Conservation (phyloP, 495 filamentous ascomycete genomes). For the Clavariopsis aquatica region DNA sequence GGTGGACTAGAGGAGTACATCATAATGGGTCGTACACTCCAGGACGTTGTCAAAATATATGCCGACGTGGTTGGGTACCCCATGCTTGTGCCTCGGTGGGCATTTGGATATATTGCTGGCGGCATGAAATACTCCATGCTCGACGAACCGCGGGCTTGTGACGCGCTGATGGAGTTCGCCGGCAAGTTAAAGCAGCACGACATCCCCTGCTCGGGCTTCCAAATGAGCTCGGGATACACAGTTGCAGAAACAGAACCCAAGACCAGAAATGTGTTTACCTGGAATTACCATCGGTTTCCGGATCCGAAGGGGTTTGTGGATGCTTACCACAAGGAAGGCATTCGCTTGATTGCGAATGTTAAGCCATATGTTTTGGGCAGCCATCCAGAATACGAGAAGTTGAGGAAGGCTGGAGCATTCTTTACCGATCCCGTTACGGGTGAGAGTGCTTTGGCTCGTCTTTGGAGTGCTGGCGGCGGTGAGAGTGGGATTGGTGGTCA, state of each 20-base stretch:
- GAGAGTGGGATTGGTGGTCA: constrained; percentile 69
- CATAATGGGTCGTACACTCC: constrained; percentile 63
- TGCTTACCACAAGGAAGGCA: constrained; percentile 61
- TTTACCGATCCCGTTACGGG: constrained; percentile 60
- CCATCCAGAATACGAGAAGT: constrained; percentile 62
- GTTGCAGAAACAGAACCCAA: constrained; percentile 66
- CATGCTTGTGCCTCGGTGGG: constrained; percentile 64
- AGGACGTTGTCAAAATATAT: constrained; percentile 64
- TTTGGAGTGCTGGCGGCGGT: constrained; percentile 69
- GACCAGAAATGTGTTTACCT: constrained; percentile 70
- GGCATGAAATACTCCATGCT: constrained; percentile 71
- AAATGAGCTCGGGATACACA: constrained; percentile 71
- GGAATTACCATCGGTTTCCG: constrained; percentile 67
- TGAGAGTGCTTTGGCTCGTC: constrained; percentile 56
- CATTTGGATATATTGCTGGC: constrained; percentile 68
- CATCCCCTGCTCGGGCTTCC: constrained; percentile 71
- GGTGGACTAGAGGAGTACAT: constrained; percentile 71
- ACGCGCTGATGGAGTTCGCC: constrained; percentile 61
- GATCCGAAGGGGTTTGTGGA: constrained; percentile 62
- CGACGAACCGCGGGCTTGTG: constrained; percentile 60
- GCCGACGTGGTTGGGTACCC: constrained; percentile 68
- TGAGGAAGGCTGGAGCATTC: constrained; percentile 57
- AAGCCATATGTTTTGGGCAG: constrained; percentile 68
- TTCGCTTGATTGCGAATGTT: constrained; percentile 67
- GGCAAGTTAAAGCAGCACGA: constrained; percentile 60